Evolutionary conservation across 768 basidiomycete genomes (phyloP).

Genomic region (Erythrobasidium yunnanense): DNA sequence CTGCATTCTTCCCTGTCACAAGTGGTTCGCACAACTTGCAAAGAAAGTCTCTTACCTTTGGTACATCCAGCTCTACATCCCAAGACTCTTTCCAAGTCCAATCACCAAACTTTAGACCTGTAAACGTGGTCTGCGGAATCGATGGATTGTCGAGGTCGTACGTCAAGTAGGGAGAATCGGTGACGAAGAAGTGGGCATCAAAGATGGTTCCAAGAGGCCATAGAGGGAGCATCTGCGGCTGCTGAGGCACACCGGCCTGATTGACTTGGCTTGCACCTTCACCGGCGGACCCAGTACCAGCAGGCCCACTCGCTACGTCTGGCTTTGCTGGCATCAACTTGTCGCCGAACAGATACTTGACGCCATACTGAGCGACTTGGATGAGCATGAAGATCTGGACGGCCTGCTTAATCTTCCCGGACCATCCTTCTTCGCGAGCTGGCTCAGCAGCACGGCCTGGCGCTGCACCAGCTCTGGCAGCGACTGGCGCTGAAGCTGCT

Average conservation of each 20-base stretch:
- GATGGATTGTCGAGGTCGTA: conserved; percentile 48
- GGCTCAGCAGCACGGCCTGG: not conserved
- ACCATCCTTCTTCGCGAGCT: conserved; percentile 19
- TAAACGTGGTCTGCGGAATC: conserved; percentile 67
- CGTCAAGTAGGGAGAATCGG: conserved; percentile 46
- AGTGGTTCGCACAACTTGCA: not conserved
- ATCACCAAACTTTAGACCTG: conserved; percentile 51
- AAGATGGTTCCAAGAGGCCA: conserved; percentile 56
- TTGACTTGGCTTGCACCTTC: not conserved
- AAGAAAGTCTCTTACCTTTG: conserved; percentile 47
- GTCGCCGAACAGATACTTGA: conserved; percentile 21
- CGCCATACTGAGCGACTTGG: conserved; percentile 9
- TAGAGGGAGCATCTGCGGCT: conserved; percentile 65
- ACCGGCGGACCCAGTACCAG: not conserved
- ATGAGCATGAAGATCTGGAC: conserved; percentile 15
- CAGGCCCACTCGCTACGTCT: not conserved
- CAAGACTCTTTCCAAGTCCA: conserved; percentile 55
- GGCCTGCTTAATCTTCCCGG: conserved; percentile 7
- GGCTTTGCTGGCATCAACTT: not conserved
- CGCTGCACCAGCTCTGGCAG: not conserved
- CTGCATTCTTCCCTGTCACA: conserved; percentile 42
- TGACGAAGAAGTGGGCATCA: conserved; percentile 50
- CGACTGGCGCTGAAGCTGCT: conserved; percentile 6
- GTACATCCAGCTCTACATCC: conserved; percentile 56
- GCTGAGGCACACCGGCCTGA: conserved; percentile 36